These are phyloP conservation scores for Aureobasidium melanogenum DNA, from an alignment of 2,329 filamentous ascomycete genomes.

Conservation along the genomic window DNA sequence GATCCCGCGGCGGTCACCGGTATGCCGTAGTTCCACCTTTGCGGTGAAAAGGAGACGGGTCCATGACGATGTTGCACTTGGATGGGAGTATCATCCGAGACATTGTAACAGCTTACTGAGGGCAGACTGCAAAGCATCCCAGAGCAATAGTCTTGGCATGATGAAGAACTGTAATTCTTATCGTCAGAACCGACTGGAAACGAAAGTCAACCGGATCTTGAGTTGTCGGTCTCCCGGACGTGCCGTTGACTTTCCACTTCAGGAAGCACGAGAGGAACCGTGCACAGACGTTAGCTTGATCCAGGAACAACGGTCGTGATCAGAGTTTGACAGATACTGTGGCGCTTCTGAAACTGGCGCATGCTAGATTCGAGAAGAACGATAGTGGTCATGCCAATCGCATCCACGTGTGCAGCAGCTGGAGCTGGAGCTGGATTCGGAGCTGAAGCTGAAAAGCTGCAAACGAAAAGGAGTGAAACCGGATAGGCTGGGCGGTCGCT, in stretches of 20 bases:
- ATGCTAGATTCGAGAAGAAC: not conserved
- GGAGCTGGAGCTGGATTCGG: not conserved
- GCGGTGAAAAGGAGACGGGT: not conserved
- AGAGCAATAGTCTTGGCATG: not conserved
- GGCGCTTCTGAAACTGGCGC: slow-evolving; percentile 8
- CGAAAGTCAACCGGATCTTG: not conserved
- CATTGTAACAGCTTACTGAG: not conserved
- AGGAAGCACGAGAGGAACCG: not conserved
- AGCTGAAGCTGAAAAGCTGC: not conserved
- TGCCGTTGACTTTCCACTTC: not conserved
- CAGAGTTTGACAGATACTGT: slow-evolving; percentile 11
- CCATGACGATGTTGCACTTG: not conserved
- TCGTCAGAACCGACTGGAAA: not conserved
- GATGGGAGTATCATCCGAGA: not conserved
- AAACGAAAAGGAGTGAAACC: not conserved
- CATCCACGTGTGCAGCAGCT: not conserved
- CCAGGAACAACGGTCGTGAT: not conserved
- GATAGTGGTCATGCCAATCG: not conserved
- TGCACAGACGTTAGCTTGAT: slow-evolving; percentile 1
- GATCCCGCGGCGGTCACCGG: not conserved
- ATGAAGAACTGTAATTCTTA: slow-evolving; percentile 4
- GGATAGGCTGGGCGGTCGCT: not conserved
- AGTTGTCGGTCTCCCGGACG: not conserved
- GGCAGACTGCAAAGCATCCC: not conserved
- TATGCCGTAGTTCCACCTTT: not conserved